Evolutionary conservation across 495 filamentous ascomycete genomes (phyloP).

Genomic region (Aspergillus indologenus): DNA sequence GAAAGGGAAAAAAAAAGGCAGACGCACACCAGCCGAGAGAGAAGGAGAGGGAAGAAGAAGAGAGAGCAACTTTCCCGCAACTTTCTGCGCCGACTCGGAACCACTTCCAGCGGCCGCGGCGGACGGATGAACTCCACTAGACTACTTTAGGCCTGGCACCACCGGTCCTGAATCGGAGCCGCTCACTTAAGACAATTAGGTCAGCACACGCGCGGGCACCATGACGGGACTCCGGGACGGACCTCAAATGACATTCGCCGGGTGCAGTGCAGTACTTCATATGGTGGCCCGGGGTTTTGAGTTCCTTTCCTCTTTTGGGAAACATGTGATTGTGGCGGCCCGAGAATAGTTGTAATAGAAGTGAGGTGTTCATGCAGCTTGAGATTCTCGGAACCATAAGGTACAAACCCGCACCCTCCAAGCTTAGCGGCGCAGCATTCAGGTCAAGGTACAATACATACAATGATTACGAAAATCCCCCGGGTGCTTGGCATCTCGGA

Average conservation of each 20-base stretch:
- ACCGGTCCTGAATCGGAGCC: constrained; percentile 8
- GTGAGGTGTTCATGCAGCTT: neutral
- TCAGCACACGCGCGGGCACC: too few species aligned
- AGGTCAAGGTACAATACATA: too few species aligned
- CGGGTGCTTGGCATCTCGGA: neutral
- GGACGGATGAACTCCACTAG: constrained; percentile 24
- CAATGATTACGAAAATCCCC: too few species aligned
- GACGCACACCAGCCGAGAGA: constrained; percentile 2
- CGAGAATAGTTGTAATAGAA: too few species aligned
- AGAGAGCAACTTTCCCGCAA: neutral
- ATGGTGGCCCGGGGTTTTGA: too few species aligned
- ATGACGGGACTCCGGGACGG: too few species aligned
- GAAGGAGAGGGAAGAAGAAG: constrained; percentile 1
- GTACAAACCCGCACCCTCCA: too few species aligned
- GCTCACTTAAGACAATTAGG: constrained; percentile 7
- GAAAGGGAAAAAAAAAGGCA: neutral
- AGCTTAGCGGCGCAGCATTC: too few species aligned
- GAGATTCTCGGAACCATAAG: too few species aligned
- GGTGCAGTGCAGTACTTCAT: too few species aligned
- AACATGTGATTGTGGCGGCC: too few species aligned
- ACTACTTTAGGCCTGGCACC: constrained; percentile 20
- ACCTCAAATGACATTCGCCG: too few species aligned
- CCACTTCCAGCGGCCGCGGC: constrained; percentile 8
- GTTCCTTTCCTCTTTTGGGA: neutral
- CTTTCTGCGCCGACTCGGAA: constrained; percentile 25